Conservation (phyloP, 2,329 filamentous ascomycete genomes). For the Graphium sp. region DNA sequence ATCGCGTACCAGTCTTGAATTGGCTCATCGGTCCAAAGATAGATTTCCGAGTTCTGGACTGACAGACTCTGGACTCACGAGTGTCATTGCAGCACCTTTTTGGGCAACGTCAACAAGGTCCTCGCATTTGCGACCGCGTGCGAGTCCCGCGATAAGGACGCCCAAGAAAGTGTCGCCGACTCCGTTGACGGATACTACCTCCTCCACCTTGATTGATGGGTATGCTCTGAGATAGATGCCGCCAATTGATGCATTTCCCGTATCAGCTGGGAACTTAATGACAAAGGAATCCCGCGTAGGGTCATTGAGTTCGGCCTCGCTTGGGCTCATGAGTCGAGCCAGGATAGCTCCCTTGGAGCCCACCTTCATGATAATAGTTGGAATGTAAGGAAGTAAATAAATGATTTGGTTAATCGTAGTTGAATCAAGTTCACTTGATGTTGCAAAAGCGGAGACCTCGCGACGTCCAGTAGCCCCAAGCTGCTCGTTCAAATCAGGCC, state of each 20-base stretch:
- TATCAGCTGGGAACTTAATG: too few relatives aligned
- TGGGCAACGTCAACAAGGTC: constrained; percentile 64
- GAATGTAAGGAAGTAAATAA: constrained; percentile 77
- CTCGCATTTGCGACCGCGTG: constrained; percentile 35
- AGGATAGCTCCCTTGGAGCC: constrained; percentile 61
- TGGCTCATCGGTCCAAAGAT: too few relatives aligned
- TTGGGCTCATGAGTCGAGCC: constrained; percentile 49
- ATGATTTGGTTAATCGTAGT: constrained; percentile 73
- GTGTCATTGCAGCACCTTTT: constrained; percentile 59
- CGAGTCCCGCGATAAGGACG: constrained; percentile 64
- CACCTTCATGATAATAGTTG: constrained; percentile 70
- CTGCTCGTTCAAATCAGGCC: constrained; percentile 68
- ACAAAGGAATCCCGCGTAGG: constrained; percentile 52
- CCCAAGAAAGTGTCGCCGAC: constrained; percentile 89
- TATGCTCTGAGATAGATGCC: constrained; percentile 30
- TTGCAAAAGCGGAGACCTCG: constrained; percentile 54
- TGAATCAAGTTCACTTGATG: constrained; percentile 47
- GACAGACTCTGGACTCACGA: constrained; percentile 62
- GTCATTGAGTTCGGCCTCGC: constrained; percentile 49
- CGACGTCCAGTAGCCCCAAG: constrained; percentile 60
- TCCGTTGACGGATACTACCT: constrained; percentile 82
- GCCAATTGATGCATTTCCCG: too few relatives aligned
- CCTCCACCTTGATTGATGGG: constrained; percentile 45
- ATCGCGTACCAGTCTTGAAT: too few relatives aligned
- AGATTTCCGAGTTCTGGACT: constrained; percentile 38